These are phyloP conservation scores for Ustilago hordei DNA, from an alignment of 1,284 basidiomycete genomes.

Conservation along the genomic window DNA sequence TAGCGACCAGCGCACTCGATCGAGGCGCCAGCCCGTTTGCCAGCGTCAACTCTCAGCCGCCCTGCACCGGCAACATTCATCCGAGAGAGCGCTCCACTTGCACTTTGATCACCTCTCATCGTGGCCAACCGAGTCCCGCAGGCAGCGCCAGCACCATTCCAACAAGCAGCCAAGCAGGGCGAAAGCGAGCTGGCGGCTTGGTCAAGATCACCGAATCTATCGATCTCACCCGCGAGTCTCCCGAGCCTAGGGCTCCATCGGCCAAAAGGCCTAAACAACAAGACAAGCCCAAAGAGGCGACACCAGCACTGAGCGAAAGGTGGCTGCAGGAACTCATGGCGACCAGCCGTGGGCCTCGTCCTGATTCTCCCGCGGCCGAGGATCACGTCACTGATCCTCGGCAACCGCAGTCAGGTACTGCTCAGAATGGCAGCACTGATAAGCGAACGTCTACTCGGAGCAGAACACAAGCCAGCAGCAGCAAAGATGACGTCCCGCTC, in stretches of 20 bases:
- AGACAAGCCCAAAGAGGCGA: background rate
- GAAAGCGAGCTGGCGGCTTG: background rate
- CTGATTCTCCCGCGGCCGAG: constrained; percentile 6
- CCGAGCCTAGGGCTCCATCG: background rate
- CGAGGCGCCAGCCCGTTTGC: background rate
- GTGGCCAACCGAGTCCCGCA: background rate
- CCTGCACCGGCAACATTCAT: too few relatives aligned
- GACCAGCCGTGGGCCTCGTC: background rate
- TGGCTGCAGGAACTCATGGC: constrained; percentile 10
- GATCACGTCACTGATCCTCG: background rate
- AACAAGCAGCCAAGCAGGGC: background rate
- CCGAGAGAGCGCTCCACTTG: too few relatives aligned
- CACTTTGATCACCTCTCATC: background rate
- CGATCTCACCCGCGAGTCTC: background rate
- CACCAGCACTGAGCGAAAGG: background rate
- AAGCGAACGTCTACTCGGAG: background rate
- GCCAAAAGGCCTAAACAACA: background rate
- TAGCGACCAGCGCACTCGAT: background rate
- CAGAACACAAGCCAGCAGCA: constrained; percentile 6
- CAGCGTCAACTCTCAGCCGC: background rate
- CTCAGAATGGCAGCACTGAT: background rate
- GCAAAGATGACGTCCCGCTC: constrained; percentile 21
- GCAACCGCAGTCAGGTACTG: background rate
- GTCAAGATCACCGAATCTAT: constrained; percentile 1
- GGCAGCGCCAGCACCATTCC: background rate